Evolutionary conservation across 495 filamentous ascomycete species (phyloP).

Genomic region (Daldinia grandis): DNA sequence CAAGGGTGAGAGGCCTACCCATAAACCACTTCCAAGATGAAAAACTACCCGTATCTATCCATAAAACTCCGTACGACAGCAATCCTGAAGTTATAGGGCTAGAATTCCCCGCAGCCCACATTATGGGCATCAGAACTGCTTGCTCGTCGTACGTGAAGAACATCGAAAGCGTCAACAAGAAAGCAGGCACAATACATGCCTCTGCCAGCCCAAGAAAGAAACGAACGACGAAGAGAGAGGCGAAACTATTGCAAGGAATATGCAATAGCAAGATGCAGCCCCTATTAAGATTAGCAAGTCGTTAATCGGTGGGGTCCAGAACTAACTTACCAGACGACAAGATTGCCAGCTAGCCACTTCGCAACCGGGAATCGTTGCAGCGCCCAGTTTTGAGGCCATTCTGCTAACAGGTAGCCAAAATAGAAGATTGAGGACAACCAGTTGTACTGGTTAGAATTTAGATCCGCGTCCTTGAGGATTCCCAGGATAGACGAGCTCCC

Average conservation of each 20-base stretch:
- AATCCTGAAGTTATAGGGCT: constrained; percentile 54
- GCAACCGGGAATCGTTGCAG: constrained; percentile 53
- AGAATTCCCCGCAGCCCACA: constrained; percentile 55
- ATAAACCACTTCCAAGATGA: constrained; percentile 56
- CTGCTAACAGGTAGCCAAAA: constrained; percentile 46
- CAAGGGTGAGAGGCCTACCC: constrained; percentile 25
- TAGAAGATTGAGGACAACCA: constrained; percentile 47
- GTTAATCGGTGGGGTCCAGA: neutral
- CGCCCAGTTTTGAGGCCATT: constrained; percentile 55
- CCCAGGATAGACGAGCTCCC: constrained; percentile 52
- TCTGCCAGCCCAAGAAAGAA: constrained; percentile 54
- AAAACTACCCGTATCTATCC: constrained; percentile 53
- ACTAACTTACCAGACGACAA: constrained; percentile 48
- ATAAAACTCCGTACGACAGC: constrained; percentile 53
- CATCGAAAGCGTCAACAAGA: constrained; percentile 53
- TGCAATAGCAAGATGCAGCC: constrained; percentile 50
- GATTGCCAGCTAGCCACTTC: constrained; percentile 52
- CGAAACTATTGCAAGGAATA: constrained; percentile 53
- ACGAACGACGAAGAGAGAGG: constrained; percentile 51
- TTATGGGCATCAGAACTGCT: constrained; percentile 54
- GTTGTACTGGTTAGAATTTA: constrained; percentile 45
- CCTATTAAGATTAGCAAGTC: constrained; percentile 35
- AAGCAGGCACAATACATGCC: constrained; percentile 54
- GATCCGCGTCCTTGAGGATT: constrained; percentile 42
- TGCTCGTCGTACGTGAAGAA: constrained; percentile 57